Evolutionary conservation across 441 rosid species (phyloP).

Genomic region (Omphalea diandra): DNA sequence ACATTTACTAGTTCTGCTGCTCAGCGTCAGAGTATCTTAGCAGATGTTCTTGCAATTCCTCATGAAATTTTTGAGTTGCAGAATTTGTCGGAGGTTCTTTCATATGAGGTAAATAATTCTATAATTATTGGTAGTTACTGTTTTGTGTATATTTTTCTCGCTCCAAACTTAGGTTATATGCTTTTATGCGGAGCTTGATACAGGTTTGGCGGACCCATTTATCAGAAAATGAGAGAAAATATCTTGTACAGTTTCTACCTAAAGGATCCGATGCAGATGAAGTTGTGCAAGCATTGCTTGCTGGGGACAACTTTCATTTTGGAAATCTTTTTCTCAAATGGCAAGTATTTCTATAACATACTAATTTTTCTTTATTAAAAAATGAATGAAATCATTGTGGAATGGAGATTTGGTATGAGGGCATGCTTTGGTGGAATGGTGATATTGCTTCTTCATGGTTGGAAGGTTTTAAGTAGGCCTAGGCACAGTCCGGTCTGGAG

Average conservation of each 20-base stretch:
- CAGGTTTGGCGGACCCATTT: slow-evolving; percentile 77
- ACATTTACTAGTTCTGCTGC: slow-evolving; percentile 48
- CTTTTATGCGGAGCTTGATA: slow-evolving; percentile 21
- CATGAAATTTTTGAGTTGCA: slow-evolving; percentile 69
- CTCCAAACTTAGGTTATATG: slow-evolving; percentile 12
- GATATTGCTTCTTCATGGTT: not conserved
- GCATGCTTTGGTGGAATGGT: not conserved
- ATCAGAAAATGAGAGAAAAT: slow-evolving; percentile 68
- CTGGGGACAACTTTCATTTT: slow-evolving; percentile 79
- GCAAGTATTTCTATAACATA: slow-evolving; percentile 42
- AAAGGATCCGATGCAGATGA: slow-evolving; percentile 54
- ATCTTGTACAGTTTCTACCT: slow-evolving; percentile 82
- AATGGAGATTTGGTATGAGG: not conserved
- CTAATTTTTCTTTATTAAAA: not conserved
- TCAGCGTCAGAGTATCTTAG: slow-evolving; percentile 44
- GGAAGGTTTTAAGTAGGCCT: not conserved
- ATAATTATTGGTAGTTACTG: not conserved
- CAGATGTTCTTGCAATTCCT: slow-evolving; percentile 68
- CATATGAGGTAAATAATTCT: slow-evolving; percentile 55
- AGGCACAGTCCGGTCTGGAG: no score
- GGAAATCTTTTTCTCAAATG: slow-evolving; percentile 84
- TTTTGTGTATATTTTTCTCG: slow-evolving; percentile 14
- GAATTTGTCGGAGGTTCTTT: slow-evolving; percentile 61
- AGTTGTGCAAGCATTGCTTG: slow-evolving; percentile 60
- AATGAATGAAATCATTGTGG: not conserved